Base-by-base conservation (phyloP, 331 rosid genomes). In the Malus hybrid region DNA sequence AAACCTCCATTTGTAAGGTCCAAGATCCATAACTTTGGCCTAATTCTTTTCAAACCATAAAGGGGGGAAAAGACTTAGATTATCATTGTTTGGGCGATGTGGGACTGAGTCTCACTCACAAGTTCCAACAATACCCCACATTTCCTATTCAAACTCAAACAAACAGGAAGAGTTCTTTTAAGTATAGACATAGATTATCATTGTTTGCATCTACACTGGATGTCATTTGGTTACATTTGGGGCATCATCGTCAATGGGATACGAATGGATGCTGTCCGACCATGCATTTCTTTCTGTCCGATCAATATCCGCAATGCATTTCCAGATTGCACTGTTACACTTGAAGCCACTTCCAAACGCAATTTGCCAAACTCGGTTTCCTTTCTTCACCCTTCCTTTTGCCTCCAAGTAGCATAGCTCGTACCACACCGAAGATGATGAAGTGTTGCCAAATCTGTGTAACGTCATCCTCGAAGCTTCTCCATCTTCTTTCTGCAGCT, bases 381-480 rank as follows among this genome's bases (percentile, higher is more conserved):
- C 90, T 81, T 81, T 87, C 69, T 83, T 87, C 19, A 86, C 82
- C 57, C 77, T 87, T 72, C 95, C 96, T 79, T 90, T 90, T 70
- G 97, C 89, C 84, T 90, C 93, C 65, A 86, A 84, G 77, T 90
- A 87, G 81, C 89, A 57, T n/a, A 93, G 82, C 55, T 87, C 91
- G 60, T 93, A 90, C 98, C 97, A 90, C 27, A 87, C 6, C 55
- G 96, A 93, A 76, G 96, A 88, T 63, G 95, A 90, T 29, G 95
- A 93, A 28, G 97, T 89, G 57, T 89, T 89, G 1, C 98, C 98
- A 79, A 90, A 90, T 80, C 91, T 86, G 68, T 46, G 85, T 9
- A 90, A 64, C 54, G 97, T 74, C 98, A 93, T 90, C 78, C 83
- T 89, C 65, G 97, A 93, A 19, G 96, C 90, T 63, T 93, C 95